phyloP scores from a whole-genome alignment of 2,329 filamentous ascomycete genomes.

The Exserohilum rostratum region DNA sequence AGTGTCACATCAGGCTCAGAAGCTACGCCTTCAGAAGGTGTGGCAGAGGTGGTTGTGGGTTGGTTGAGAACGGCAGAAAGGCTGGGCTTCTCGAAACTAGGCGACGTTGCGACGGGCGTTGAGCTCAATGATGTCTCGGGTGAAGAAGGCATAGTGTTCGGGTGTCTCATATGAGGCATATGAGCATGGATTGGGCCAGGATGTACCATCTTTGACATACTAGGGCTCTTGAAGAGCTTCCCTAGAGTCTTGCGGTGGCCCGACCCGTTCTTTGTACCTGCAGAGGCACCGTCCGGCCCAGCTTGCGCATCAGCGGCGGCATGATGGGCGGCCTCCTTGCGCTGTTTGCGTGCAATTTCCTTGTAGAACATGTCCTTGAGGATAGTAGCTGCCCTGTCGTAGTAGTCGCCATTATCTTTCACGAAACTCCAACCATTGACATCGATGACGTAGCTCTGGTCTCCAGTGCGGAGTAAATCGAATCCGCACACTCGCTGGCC shows the following conservation, averaged over 20 bases:
- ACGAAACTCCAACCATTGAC: conserved; percentile 99
- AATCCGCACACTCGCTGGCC: conserved; percentile 96
- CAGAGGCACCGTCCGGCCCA: conserved; percentile 20
- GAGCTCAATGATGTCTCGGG: conserved; percentile 53
- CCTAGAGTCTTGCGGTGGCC: conserved; percentile 58
- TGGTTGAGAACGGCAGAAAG: conserved; percentile 26
- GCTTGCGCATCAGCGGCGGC: conserved; percentile 45
- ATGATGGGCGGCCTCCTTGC: conserved; percentile 49
- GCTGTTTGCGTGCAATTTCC: conserved; percentile 70
- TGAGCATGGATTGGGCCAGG: conserved; percentile 43
- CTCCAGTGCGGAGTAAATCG: conserved; percentile 84
- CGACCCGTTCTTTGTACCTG: conserved; percentile 43
- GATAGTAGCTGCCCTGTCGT: conserved; percentile 86
- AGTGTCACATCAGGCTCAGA: conserved; percentile 44
- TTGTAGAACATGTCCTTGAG: conserved; percentile 85
- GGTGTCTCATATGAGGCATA: conserved; percentile 44
- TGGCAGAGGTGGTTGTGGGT: conserved; percentile 13
- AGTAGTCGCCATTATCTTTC: conserved; percentile 99
- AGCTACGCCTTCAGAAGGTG: conserved; percentile 24
- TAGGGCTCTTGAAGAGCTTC: conserved; percentile 68
- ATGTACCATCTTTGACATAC: conserved; percentile 64
- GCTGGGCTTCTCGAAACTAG: conserved; percentile 50
- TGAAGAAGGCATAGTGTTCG: conserved; percentile 48
- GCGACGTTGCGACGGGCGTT: conserved; percentile 53
- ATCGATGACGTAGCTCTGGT: conserved; percentile 96